Evolutionary conservation across 306 rosid species (phyloP), one percentile per base, ranked within the genome.

Genomic region (Dryas drummondii): DNA sequence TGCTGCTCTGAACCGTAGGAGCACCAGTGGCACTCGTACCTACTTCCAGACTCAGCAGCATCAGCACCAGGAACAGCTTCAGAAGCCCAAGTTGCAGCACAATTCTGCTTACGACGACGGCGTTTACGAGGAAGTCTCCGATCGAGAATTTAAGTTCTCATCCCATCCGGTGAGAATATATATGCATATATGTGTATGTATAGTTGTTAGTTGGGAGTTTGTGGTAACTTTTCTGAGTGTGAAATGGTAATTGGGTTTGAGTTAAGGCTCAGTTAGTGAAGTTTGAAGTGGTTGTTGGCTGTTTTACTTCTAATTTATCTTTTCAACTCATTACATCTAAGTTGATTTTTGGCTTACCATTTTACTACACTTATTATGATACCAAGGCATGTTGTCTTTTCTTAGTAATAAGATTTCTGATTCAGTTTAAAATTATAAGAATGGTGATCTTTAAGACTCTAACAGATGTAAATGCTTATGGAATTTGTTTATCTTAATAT

Each of bases 101-200:
- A 82, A 77, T 66, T 85, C 92, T 58, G 88, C 94, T 46, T 87
- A 51, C 40, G 87, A 81, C 76, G 93, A 84, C 70, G 79, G 12
- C 22, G 56, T 80, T 81, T 83, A 85, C 10, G 89, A 80, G 72
- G 86, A 86, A 10, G 86, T 83, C 7, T 86, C 89, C 66, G 82
- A 81, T 78, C 85, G 75, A 67, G 88, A 90, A 68, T 64, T 83
- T 6, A 84, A 91, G 45, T 69, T 72, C 16, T 76, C 84, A 7
- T 76, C 82, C 8, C 66, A 62, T 44, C 68, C 74, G 77, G 96
- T 93, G 74, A 77, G 87, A 58, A 70, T 59, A 16, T 70, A 2
- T 9, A 65, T 4, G 22, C 27, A 16, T 4, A 41, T 55, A 0
- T 51, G 7, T 64, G 59, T 27, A 26, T 40, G 27, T 48, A 55